Percentiles rank a stretch among this genome's conserved stretches.
Evolutionary conservation across 2,329 filamentous ascomycete species (phyloP).

Genomic region (Pseudocercospora vitis): DNA sequence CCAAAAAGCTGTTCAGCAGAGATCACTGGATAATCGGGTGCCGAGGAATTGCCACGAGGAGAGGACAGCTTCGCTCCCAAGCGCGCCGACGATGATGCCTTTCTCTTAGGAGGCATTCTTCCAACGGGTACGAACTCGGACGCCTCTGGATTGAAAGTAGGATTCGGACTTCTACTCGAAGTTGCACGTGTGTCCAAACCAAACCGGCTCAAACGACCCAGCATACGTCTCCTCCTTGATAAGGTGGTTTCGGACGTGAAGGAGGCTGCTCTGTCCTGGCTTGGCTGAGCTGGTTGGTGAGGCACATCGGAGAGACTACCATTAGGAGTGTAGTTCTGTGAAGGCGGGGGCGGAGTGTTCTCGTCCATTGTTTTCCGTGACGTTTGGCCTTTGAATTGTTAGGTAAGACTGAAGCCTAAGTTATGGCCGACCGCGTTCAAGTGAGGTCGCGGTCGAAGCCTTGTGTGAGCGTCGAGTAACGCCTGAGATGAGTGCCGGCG

Average conservation of each 20-base stretch:
- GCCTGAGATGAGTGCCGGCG: not conserved
- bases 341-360: not conserved
- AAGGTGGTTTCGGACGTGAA: not conserved
- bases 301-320: not conserved
- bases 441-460: not conserved
- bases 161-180: not conserved
- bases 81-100: slow-evolving; percentile 28
- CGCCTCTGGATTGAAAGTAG: slow-evolving; percentile 28
- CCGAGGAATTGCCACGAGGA: slow-evolving; percentile 9
- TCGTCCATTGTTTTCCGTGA: not conserved
- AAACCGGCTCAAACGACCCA: not conserved
- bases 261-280: not conserved
- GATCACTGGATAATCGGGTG: slow-evolving; percentile 20
- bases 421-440: not conserved
- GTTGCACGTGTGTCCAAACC: not conserved
- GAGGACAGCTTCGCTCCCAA: slow-evolving; percentile 16
- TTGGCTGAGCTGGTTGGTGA: not conserved
- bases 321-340: too few species aligned
- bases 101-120: slow-evolving; percentile 32
- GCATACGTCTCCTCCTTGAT: not conserved
- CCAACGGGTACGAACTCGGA: slow-evolving; percentile 27
- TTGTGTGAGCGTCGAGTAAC: not conserved
- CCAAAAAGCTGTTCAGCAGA: slow-evolving; percentile 25
- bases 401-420: too few species aligned
- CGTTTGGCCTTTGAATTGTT: not conserved